Base-by-base conservation (phyloP, 129 eudicot species). In the Lonicera japonica region DNA sequence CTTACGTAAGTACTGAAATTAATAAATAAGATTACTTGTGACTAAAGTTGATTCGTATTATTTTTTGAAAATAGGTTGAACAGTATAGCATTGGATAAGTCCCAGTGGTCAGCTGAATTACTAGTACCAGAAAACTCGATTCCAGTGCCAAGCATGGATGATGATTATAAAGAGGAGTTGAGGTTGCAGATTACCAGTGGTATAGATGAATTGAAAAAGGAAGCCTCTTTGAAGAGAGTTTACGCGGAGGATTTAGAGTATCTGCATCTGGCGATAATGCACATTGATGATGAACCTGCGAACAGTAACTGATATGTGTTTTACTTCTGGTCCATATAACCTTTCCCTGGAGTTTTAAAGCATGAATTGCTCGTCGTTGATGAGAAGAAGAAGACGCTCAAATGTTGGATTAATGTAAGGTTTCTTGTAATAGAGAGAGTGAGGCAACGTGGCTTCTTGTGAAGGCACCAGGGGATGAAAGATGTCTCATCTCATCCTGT, bases 91-190 rank as follows among this genome's bases (percentile, higher is more conserved):
- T 5, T 66, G 16, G 68, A 70, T 51, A 25, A 10, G 39, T 41
- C 60, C 46, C 38, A 34, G 29, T 70, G 77, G 77, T 70, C 77
- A 11, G 84, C 84, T 62, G 17, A 34, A 18, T 23, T 64, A 61
- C 57, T 60, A 47, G 4, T 29, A 43, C 6, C n/a, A 21, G 1
- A 21, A 19, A 8, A 36, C 19, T 65, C 50, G 3, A 11, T 23
- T 34, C 56, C 73, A 38, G 8, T 36, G 68, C 11, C 29, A 65
- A 62, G 46, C 11, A 23, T 17, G 54, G 61, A 34, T 47, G 13
- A 8, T 43, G 47, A 12, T 36, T 63, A 13, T 29, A 60, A 56
- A 54, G 5, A 23, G 21, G 54, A 66, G 46, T 38, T 79, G 66
- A 48, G 64, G 21, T 46, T 25, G 25, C 70, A 60, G 60, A 58